A percentile compares a stretch with the other conserved stretches of the same genome.
Evolutionary conservation across 2,329 filamentous ascomycete genomes (phyloP).

Genomic region (Lomentospora prolificans): DNA sequence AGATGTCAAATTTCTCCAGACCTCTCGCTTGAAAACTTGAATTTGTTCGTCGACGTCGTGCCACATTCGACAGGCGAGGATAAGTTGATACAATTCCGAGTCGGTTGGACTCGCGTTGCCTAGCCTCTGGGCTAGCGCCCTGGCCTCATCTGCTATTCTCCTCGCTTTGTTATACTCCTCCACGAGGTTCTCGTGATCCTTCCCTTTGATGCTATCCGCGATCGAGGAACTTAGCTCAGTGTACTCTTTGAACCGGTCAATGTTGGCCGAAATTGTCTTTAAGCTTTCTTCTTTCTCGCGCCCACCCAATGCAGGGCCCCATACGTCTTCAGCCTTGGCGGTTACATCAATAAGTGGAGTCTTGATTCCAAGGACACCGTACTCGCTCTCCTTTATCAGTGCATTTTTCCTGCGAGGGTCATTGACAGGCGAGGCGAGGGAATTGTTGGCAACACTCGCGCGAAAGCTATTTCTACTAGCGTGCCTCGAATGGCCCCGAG

Average conservation of each 20-base stretch:
- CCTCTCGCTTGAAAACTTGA: slow-evolving; percentile 74
- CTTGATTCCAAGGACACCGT: slow-evolving; percentile 81
- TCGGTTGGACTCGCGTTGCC: slow-evolving; percentile 53
- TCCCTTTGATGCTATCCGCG: slow-evolving; percentile 76
- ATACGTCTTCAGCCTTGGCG: slow-evolving; percentile 92
- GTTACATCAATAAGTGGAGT: slow-evolving; percentile 79
- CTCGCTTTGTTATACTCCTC: slow-evolving; percentile 82
- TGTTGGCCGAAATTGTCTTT: slow-evolving; percentile 62
- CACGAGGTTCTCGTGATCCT: slow-evolving; percentile 79
- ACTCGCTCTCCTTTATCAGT: slow-evolving; percentile 84
- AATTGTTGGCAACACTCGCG: slow-evolving; percentile 31
- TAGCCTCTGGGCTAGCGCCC: slow-evolving; percentile 50
- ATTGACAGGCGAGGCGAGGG: slow-evolving; percentile 25
- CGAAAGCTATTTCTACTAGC: slow-evolving; percentile 59
- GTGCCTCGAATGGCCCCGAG: slow-evolving; percentile 52
- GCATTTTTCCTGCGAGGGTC: slow-evolving; percentile 77
- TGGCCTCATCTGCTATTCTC: slow-evolving; percentile 69
- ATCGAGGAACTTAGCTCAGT: slow-evolving; percentile 73
- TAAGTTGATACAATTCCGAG: slow-evolving; percentile 71
- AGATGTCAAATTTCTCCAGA: slow-evolving; percentile 73
- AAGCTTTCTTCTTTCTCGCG: slow-evolving; percentile 84
- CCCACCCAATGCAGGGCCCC: slow-evolving; percentile 87
- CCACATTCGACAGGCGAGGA: slow-evolving; percentile 92
- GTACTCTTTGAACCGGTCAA: slow-evolving; percentile 72
- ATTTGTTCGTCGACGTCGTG: slow-evolving; percentile 83